Percentiles rank a stretch among this genome's conserved stretches.
These are phyloP conservation scores for Elsinoe arachidis DNA, from an alignment of 2,329 filamentous ascomycete genomes.

Conservation along the genomic window DNA sequence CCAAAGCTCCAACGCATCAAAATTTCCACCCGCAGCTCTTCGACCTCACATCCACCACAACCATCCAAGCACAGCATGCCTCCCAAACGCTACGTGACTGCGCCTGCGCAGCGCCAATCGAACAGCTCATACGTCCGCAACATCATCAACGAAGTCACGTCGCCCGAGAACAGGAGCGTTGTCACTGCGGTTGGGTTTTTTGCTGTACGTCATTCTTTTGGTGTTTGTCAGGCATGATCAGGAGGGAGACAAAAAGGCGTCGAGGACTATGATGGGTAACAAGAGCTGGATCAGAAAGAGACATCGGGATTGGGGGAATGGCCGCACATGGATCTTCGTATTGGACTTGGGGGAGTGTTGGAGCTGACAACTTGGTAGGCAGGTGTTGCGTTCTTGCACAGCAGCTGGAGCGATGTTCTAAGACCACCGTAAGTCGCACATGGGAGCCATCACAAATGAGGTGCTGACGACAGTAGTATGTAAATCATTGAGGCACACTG, in stretches of 20 bases:
- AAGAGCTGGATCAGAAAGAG: too few relatives aligned
- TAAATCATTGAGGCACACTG: neutral
- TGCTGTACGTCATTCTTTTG: slow-evolving; percentile 34
- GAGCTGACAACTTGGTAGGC: slow-evolving; percentile 27
- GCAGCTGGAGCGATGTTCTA: slow-evolving; percentile 45
- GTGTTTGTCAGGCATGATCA: neutral
- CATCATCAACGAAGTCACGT: slow-evolving; percentile 35
- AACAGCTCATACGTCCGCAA: slow-evolving; percentile 30
- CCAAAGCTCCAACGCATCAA: neutral
- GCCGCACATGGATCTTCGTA: neutral
- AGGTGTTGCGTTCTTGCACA: slow-evolving; percentile 44
- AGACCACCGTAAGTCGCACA: slow-evolving; percentile 36
- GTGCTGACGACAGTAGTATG: neutral
- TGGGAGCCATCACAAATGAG: too few relatives aligned
- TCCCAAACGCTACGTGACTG: slow-evolving; percentile 14
- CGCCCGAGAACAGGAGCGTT: slow-evolving; percentile 41
- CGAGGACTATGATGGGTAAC: too few relatives aligned
- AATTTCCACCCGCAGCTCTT: neutral
- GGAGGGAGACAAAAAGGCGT: neutral
- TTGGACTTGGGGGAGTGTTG: neutral
- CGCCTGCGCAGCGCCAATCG: slow-evolving; percentile 3
- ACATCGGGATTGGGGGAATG: neutral
- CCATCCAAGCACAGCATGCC: slow-evolving; percentile 10
- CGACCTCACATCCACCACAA: neutral
- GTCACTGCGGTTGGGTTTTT: slow-evolving; percentile 42